A percentile compares a stretch with the other conserved stretches of the same genome.
These are phyloP conservation scores for Lenwebbia sp. DNA, from an alignment of 345 rosid genomes.

Conservation along the genomic window DNA sequence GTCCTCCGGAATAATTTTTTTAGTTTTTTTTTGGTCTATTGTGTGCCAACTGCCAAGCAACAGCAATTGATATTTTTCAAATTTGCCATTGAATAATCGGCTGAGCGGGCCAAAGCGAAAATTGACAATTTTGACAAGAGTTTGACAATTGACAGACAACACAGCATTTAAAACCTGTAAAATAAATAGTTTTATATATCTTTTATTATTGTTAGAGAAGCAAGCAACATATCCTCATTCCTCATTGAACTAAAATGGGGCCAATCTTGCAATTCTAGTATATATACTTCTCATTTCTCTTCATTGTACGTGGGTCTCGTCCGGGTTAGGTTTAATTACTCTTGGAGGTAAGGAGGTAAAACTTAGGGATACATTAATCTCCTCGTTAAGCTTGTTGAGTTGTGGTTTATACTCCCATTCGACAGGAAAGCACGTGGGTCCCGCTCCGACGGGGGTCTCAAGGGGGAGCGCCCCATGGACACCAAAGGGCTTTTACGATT, in stretches of 20 bases:
- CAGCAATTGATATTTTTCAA: not conserved
- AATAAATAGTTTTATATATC: no score
- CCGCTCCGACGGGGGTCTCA: no score
- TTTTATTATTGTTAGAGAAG: not conserved
- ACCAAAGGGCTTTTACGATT: no score
- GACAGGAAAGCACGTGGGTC: no score
- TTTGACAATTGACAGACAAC: not conserved
- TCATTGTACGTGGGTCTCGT: rapidly evolving
- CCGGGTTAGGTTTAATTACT: not conserved
- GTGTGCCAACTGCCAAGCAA: not conserved
- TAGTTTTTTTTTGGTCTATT: not conserved
- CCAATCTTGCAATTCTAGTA: not conserved
- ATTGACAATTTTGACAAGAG: not conserved
- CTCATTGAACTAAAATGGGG: rapidly evolving
- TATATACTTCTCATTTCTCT: not conserved
- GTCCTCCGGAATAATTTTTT: not conserved
- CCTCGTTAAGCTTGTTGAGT: not conserved
- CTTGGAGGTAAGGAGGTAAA: not conserved
- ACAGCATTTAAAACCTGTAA: not conserved
- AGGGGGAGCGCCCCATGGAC: no score
- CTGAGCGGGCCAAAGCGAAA: not conserved
- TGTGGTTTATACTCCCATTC: no score
- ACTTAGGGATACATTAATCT: not conserved
- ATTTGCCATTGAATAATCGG: not conserved
- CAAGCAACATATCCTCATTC: not conserved